A percentile compares a stretch with the other conserved stretches of the same genome.
These are phyloP conservation scores for Chlamydomonas schloesseri DNA, from an alignment of 139 green algal genomes.

Conservation along the genomic window DNA sequence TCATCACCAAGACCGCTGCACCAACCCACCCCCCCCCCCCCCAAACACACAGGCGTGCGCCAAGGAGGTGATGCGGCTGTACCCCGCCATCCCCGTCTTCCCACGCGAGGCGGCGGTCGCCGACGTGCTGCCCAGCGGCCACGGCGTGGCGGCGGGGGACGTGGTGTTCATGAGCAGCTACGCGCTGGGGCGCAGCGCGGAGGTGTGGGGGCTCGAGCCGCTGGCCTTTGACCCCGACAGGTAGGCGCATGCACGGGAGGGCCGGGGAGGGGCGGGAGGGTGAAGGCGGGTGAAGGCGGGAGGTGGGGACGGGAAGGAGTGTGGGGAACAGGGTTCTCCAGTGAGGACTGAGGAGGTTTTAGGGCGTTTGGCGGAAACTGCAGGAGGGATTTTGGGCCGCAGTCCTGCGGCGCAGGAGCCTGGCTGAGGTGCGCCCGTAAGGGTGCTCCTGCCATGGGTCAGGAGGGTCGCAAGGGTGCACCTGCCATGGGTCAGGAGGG, in stretches of 20 bases:
- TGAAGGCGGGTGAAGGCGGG: neutral
- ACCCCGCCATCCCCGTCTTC: slow-evolving; percentile 82
- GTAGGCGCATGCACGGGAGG: neutral
- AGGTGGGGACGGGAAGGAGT: too few relatives aligned
- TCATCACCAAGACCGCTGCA: slow-evolving; percentile 4
- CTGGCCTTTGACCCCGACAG: slow-evolving; percentile 62
- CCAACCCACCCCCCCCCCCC: neutral
- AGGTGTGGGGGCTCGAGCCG: slow-evolving; percentile 65
- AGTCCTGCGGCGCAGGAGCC: too few relatives aligned
- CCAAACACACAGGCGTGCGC: slow-evolving; percentile 54
- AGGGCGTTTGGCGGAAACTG: too few relatives aligned
- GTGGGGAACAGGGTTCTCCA: too few relatives aligned
- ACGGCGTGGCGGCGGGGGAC: slow-evolving; percentile 67
- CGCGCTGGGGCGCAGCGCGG: slow-evolving; percentile 67
- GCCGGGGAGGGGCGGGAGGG: neutral
- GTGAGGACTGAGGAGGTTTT: too few relatives aligned
- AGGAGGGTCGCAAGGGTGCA: too few relatives aligned
- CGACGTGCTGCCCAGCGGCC: slow-evolving; percentile 74
- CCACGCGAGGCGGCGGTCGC: slow-evolving; percentile 63
- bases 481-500: too few relatives aligned
- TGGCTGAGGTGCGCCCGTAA: too few relatives aligned
- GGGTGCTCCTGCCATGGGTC: too few relatives aligned
- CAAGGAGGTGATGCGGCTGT: slow-evolving; percentile 80
- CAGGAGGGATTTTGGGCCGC: too few relatives aligned
- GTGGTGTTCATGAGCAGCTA: slow-evolving; percentile 84